Evolutionary conservation across 2,329 filamentous ascomycete genomes (phyloP).

Genomic region (Lithohypha guttulata): DNA sequence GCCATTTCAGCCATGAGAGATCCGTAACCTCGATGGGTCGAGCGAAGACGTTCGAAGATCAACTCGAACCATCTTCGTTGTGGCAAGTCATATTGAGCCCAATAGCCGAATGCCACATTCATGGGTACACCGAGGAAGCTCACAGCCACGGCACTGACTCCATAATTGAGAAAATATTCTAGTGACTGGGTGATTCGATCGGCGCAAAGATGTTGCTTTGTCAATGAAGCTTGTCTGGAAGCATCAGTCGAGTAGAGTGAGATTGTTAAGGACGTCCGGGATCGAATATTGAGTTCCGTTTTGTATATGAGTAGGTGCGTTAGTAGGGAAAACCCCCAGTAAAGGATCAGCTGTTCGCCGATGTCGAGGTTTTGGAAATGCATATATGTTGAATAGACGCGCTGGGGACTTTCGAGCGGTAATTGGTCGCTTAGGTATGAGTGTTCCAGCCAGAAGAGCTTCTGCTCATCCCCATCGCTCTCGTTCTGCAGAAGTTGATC

Average conservation of each 20-base stretch:
- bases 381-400: slow-evolving; percentile 8
- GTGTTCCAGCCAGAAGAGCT: slow-evolving; percentile 6
- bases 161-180: slow-evolving; percentile 9
- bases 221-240: not conserved
- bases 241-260: slow-evolving; percentile 3
- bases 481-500: not conserved
- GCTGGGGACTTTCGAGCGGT: slow-evolving; percentile 2
- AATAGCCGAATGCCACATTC: slow-evolving; percentile 2
- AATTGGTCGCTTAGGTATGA: slow-evolving; percentile 3
- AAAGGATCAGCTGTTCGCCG: slow-evolving; percentile 10
- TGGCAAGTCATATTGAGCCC: not conserved
- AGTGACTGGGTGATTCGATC: slow-evolving; percentile 5
- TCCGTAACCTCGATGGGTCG: not conserved
- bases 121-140: slow-evolving; percentile 5
- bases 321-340: slow-evolving; percentile 3
- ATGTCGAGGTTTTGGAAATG: slow-evolving; percentile 10
- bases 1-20: not conserved
- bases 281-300: not conserved
- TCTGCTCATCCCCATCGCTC: not conserved
- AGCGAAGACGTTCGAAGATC: not conserved
- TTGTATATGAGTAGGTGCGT: not conserved
- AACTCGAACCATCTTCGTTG: not conserved
- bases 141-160: not conserved
- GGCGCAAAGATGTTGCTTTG: slow-evolving; percentile 1
- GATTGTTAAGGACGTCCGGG: no score